Evolutionary conservation across 176 grass and related monocot species (phyloP).

Genomic region (Secale cereale): DNA sequence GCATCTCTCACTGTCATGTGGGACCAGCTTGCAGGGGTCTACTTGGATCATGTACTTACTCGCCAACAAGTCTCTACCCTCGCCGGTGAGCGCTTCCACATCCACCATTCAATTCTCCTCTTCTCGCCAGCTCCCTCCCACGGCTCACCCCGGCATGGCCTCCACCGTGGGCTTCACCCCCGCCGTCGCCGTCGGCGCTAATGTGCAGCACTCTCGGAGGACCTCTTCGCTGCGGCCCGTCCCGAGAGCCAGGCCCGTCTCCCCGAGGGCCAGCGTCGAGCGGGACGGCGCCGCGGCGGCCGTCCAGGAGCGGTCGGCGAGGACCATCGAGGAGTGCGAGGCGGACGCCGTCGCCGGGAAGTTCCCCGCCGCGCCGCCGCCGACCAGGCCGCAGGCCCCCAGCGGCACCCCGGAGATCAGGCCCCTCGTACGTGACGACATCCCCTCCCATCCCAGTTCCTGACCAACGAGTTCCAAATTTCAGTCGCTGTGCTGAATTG

Average conservation of each 20-base stretch:
- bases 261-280: conserved; percentile 55
- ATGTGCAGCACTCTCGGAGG: conserved; percentile 22
- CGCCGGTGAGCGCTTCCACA: not conserved
- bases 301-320: conserved; percentile 53
- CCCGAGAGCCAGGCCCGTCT: conserved; percentile 25
- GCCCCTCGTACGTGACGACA: conserved; percentile 47
- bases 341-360: conserved; percentile 78
- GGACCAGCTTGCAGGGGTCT: not conserved
- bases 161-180: conserved; percentile 52
- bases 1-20: not conserved
- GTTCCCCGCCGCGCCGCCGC: conserved; percentile 57
- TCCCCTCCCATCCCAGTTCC: not conserved
- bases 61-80: not conserved
- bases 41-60: not conserved
- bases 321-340: conserved; percentile 90
- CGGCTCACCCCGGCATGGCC: conserved; percentile 33
- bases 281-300: conserved; percentile 33
- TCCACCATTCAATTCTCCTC: not conserved
- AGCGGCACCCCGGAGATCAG: conserved; percentile 74
- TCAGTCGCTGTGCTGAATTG: not conserved
- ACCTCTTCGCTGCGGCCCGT: not conserved
- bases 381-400: conserved; percentile 50
- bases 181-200: conserved; percentile 15
- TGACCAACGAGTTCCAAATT: not conserved
- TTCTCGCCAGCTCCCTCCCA: not conserved